Evolutionary conservation across 1,284 basidiomycete genomes (phyloP), one percentile per base, ranked within the genome.

Genomic region (Anthracocystis panici-leucophaei): DNA sequence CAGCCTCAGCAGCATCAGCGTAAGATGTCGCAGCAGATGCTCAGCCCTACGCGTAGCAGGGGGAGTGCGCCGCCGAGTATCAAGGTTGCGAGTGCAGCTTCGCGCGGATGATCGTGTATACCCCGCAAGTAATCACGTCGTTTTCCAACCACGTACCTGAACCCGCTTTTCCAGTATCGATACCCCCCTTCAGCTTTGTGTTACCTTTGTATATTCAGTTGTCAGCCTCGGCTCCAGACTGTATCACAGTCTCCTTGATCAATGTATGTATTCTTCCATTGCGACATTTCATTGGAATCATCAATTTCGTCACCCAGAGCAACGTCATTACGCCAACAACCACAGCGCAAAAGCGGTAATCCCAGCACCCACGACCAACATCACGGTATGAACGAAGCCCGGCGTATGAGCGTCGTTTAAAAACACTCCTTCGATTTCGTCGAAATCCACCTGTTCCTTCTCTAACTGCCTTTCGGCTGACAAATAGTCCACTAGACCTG

Each of bases 391-490:
- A 1, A 70, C 67, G 10, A 61, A 38, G 2, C 33, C n/a, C 5
- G 41, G 25, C 1, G 72, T 75, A 41, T 70, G 72, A 7, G 46
- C 71, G 29, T 74, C 66, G 49, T 75, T 75, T 18, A 70, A 38
- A 44, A 70, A 75, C 7, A 65, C 57, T 20, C 71, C 71, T 54
- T 74, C 71, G 27, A 65, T 74, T 11, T 74, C 71, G 46, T 74
- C 71, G 33, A 74, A 74, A 18, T 74, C 66, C 4, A 74, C 71
- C 50, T 68, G 60, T 53, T 74, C 71, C 59, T 61, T 61, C 23
- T 74, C 71, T 2, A 75, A 35, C 29, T 70, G 48, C 9, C 64
- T 53, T 35, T 69, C 64, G 0, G 72, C 72, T 0, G 35, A 40
- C 5, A 75, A 23, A 18, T 75, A 75, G 25, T 75, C 72, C 1